Evolutionary conservation across 495 filamentous ascomycete genomes (phyloP).

Genomic region (Endocarpon pusillum): DNA sequence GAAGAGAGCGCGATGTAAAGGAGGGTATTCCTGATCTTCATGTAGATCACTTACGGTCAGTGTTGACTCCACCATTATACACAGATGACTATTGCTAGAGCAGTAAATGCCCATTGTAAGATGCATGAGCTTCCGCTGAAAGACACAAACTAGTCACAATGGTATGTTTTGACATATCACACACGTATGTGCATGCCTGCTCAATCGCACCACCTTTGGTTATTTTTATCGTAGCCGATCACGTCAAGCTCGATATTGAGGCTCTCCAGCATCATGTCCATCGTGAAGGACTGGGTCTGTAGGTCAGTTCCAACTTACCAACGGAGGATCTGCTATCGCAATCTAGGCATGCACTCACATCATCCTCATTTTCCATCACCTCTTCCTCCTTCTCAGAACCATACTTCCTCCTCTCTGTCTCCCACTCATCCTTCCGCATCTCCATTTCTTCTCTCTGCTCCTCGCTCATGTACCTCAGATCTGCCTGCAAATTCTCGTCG

Average conservation of each 20-base stretch:
- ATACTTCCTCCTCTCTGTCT: constrained; percentile 7
- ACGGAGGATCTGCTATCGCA: constrained; percentile 6
- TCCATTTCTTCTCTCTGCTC: constrained; percentile 1
- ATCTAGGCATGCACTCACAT: constrained; percentile 24
- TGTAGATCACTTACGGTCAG: too few species aligned
- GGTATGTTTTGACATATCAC: too few species aligned
- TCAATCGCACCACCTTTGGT: constrained; percentile 32
- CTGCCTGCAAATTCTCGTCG: constrained; percentile 12
- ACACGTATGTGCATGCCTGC: too few species aligned
- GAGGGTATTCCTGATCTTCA: too few species aligned
- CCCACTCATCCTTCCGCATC: constrained; percentile 3
- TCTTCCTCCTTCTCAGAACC: constrained; percentile 11
- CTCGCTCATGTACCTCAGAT: constrained; percentile 2
- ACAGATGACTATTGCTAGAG: too few species aligned
- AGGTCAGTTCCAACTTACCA: background rate
- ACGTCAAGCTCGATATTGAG: constrained; percentile 44
- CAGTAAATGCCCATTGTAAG: too few species aligned
- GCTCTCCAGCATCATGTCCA: constrained; percentile 54
- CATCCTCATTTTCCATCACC: constrained; percentile 12
- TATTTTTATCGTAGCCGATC: constrained; percentile 43
- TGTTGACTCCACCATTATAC: too few species aligned
- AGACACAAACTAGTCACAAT: too few species aligned
- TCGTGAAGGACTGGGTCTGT: constrained; percentile 47
- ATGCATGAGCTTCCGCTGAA: too few species aligned
- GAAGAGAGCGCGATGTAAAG: too few species aligned